A percentile compares a stretch with the other conserved stretches of the same genome.
Evolutionary conservation across 768 basidiomycete genomes (phyloP).

Genomic region (Calocera viscosa): DNA sequence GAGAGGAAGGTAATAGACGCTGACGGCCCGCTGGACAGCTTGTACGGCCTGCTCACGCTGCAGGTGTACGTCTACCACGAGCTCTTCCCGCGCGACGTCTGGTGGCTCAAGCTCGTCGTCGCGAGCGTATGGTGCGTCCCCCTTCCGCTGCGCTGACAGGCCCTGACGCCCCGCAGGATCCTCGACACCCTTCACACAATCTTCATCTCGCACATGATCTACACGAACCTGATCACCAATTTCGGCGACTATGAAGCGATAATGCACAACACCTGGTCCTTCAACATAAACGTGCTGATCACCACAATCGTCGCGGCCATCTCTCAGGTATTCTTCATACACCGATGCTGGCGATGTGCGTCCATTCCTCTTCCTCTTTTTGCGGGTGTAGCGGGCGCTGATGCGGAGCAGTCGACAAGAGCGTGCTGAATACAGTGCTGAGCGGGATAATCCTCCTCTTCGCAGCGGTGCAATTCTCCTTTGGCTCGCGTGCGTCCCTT

Average conservation of each 20-base stretch:
- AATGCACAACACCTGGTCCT: background rate
- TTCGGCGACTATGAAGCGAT: background rate
- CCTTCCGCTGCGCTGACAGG: background rate
- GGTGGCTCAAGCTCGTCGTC: background rate
- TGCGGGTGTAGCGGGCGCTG: background rate
- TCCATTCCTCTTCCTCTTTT: background rate
- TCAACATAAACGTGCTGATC: slow-evolving; percentile 1
- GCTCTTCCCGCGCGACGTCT: background rate
- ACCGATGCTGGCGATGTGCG: background rate
- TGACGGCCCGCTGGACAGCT: background rate
- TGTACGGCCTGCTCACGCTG: background rate
- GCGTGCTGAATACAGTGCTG: background rate
- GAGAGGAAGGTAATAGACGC: background rate
- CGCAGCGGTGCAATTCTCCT: background rate
- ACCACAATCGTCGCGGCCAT: background rate
- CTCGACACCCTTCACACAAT: slow-evolving; percentile 6
- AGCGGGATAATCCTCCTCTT: background rate
- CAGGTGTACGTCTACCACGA: slow-evolving; percentile 1
- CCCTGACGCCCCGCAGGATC: background rate
- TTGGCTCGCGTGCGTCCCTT: background rate
- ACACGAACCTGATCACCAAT: slow-evolving; percentile 1
- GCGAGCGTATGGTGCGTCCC: background rate
- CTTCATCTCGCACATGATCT: background rate
- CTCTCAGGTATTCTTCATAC: slow-evolving; percentile 6
- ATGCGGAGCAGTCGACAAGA: background rate